Base-by-base conservation (phyloP, 148 eudicot genomes). In the Persicaria maculosa region DNA sequence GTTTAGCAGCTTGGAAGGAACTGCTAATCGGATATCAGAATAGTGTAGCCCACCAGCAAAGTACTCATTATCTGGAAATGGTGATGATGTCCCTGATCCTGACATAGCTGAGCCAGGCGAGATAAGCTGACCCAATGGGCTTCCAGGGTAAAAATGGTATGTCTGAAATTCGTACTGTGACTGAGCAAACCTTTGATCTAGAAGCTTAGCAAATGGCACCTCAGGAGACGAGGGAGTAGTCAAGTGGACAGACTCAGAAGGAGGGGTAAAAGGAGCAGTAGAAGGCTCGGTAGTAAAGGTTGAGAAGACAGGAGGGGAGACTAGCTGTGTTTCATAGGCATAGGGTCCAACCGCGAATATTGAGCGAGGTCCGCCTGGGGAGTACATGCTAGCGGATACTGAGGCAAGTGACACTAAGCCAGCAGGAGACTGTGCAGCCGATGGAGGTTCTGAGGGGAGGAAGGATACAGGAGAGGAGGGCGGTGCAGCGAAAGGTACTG, bases 201-300 rank as follows among this genome's bases (percentile, higher is more conserved):
- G 84, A 76, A 92, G 88, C 78, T 88, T 86, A 68, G 99, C 99
- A 79, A 92, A 92, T 4, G 99, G 99, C 9, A 95, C 99, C 83
- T 95, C 99, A 0, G 99, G 99, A 8, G 99, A 95, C 65, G 99
- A 95, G 50, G 99, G 99, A 55, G 94, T 95, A 4, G 99, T 95
- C 71, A 95, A 76, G 75, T 92, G 98, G 76, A 86, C 81, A 5
- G 98, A 87, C 71, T 88, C 97, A 0, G 98, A 96, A 15, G 98
- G 99, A 72, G 99, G 99, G 52, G 99, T 95, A 45, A 80, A 90
- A 47, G 99, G 97, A 69, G 99, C 97, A 11, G 99, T 95, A 2
- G 97, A 90, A 9, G 99, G 99, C 77, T 95, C 97, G 5, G 97
- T 95, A 9, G 89, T 92, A 75, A 82, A 90, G 11, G 97, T 85